Base-by-base conservation (phyloP, 2,329 filamentous ascomycete species). In the Hypoxylon sp. region DNA sequence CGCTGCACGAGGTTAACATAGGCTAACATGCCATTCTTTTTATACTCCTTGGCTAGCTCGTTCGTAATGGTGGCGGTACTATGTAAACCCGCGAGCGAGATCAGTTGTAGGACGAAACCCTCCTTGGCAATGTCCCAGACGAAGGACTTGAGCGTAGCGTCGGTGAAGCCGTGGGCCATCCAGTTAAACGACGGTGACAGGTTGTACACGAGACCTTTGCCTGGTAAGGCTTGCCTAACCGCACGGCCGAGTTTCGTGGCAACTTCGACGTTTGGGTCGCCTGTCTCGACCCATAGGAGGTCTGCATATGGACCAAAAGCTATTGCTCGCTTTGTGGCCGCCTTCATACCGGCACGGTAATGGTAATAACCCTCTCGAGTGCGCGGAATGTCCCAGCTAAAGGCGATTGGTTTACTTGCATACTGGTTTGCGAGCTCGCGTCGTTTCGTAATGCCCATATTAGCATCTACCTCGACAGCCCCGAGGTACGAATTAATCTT, bases 101-200 rank as follows among this genome's bases (percentile, higher is more conserved):
- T 87, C 29, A 92, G 84, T 82, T 92, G 89, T 74, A 91, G 80
- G 8, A 89, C 89, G 77, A 90, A 95, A 67, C 95, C 95, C 75
- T 98, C 92, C 78, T 91, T 89, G 7, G 94, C 96, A 72, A 99
- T 89, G 79, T 98, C 95, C 95, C 95, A 98, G 75, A 99, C 92
- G 80, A 99, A 99, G 5, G 89, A 93, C 82, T 92, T 93, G 61
- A 99, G 86, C 5, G 91, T 91, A 68, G 89, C 90, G 70, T 94
- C 89, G 2, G 88, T 91, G 82, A 98, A 99, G 31, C 95, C 96
- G 78, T 98, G 94, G 10, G 90, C 90, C 89, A 97, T 96, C 96
- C 96, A 99, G 85, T 99, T 98, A 87, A 99, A 99, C 7, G 93
- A 97, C 0, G 96, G 96, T 3, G 91, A 94, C 1, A 99, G 87